phyloP scores from a whole-genome alignment of 2,329 filamentous ascomycete species.

The Penicillium olsonii region DNA sequence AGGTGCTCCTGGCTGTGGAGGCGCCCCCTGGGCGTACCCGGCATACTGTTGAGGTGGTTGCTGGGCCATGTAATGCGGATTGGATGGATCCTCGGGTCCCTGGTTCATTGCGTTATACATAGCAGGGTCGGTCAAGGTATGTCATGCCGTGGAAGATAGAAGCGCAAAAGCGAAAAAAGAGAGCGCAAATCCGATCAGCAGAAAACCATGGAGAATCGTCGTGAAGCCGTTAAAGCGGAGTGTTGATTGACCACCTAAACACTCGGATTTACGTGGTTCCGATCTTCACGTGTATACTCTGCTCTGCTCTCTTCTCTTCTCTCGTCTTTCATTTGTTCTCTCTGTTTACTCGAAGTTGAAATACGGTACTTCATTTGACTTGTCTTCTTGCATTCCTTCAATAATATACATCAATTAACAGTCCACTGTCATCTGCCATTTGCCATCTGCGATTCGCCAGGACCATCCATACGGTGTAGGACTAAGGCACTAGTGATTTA shows the following conservation, averaged over 20 bases:
- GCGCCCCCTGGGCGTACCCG: conserved; percentile 36
- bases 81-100: conserved; percentile 55
- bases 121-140: conserved; percentile 45
- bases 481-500: conserved; percentile 6
- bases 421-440: neutral
- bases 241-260: conserved; percentile 39
- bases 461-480: conserved; percentile 7
- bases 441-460: neutral
- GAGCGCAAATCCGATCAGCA: conserved; percentile 1
- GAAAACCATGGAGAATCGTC: neutral
- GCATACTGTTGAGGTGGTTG: conserved; percentile 55
- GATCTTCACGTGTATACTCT: conserved; percentile 20
- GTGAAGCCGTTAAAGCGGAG: conserved; percentile 6
- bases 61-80: conserved; percentile 51
- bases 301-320: neutral
- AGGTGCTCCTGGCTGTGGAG: conserved; percentile 40
- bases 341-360: no score
- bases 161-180: no score
- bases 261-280: conserved; percentile 33
- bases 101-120: conserved; percentile 45
- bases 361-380: no score
- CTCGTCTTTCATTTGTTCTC: neutral
- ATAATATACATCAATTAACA: no score
- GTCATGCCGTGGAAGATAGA: conserved; percentile 29
- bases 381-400: no score